Evolutionary conservation across 2,329 filamentous ascomycete species (phyloP), one percentile per base, ranked within the genome.

Genomic region (Arthrobotrys entomopaga): DNA sequence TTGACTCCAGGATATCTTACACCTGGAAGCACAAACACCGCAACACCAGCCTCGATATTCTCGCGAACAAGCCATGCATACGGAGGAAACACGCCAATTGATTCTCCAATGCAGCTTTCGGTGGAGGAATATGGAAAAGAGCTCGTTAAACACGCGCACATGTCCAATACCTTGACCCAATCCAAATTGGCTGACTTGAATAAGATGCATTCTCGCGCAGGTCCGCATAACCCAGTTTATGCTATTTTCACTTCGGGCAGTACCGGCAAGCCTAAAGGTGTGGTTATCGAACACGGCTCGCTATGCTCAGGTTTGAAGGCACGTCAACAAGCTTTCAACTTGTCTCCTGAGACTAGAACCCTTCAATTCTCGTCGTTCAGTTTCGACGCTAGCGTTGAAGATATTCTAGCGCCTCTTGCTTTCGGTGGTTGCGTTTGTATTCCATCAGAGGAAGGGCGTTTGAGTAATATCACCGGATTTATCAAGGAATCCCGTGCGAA

Each of bases 351-450:
- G 34, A 54, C 3, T 0, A 77, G 80, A 10, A 78, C 80, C 2
- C 76, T 83, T 5, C 83, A 85, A 56, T 84, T 83, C 64, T 81
- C 82, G 0, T 80, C 82, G 0, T 83, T 83, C 63, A 83, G 81
- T 0, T 84, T 85, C 63, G 83, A 84, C 77, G 81, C 82, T 16
- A 82, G 80, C 29, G 79, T 84, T 19, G 78, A 80, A 78, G 83
- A 81, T 69, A 80, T 80, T 46, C 81, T 82, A 72, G 81, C 76
- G 63, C 82, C 81, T 16, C 79, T 81, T 34, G 79, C 79, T 79
- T 78, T 81, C 19, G 84, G 84, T 56, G 84, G 83, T 19, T 83
- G 82, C 22, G 80, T 85, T 6, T 85, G 84, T 76, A 82, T 85
- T 10, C 84, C 84, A 0, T 83, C 81, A 74, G 79, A 83, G 77